phyloP scores from a whole-genome alignment of 352 stramenopile genomes.

The Phytophthora crassamura region DNA sequence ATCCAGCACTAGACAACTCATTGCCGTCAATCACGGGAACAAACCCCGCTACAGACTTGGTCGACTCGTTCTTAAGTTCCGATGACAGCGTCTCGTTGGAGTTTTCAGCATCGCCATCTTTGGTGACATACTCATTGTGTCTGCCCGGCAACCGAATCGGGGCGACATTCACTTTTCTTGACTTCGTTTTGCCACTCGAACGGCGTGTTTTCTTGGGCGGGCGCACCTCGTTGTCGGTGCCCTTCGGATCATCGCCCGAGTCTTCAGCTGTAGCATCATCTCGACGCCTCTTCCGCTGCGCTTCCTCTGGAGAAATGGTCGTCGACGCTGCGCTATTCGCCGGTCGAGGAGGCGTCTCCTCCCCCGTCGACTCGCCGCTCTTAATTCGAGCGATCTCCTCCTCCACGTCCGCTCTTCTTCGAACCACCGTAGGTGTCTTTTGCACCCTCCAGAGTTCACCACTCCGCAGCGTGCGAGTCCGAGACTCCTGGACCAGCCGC shows the following conservation, averaged over 20 bases:
- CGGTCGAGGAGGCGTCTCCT: slow-evolving; percentile 2
- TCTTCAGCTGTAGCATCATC: neutral
- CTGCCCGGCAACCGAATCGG: neutral
- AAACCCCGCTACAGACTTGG: neutral
- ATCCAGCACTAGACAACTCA: neutral
- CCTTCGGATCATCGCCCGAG: neutral
- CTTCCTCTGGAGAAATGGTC: slow-evolving; percentile 13
- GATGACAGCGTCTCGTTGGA: neutral
- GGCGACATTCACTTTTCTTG: neutral
- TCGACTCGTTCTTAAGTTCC: neutral
- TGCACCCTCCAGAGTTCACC: slow-evolving; percentile 21
- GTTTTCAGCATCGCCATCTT: neutral
- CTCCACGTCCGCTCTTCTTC: neutral
- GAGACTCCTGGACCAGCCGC: slow-evolving; percentile 9
- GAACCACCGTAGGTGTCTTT: neutral
- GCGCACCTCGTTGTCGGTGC: slow-evolving; percentile 7
- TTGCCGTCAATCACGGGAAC: neutral
- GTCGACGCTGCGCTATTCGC: neutral
- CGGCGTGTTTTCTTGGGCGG: slow-evolving; percentile 18
- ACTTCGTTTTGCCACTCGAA: neutral
- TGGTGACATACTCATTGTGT: neutral
- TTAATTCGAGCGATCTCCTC: neutral
- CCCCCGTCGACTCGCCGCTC: neutral
- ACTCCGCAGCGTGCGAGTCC: neutral
- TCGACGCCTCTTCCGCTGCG: slow-evolving; percentile 7